These are phyloP conservation scores for Passalora sequoiae DNA, from an alignment of 2,329 filamentous ascomycete genomes.

Conservation along the genomic window DNA sequence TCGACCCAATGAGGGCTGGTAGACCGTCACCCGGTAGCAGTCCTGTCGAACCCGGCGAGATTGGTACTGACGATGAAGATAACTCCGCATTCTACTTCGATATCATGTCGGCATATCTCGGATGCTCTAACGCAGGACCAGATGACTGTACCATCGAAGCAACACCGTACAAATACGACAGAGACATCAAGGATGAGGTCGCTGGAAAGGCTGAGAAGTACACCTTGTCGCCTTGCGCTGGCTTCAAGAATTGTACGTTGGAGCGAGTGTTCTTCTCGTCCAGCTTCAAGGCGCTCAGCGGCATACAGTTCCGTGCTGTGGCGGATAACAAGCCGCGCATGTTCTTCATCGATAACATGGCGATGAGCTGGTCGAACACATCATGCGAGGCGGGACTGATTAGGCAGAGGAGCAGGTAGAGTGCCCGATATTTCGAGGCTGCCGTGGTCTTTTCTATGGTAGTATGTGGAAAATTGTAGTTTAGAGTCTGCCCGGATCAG, in stretches of 20 bases:
- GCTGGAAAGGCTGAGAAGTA: conserved; percentile 36
- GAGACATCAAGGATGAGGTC: conserved; percentile 33
- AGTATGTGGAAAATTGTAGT: no score
- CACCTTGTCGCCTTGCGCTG: conserved; percentile 40
- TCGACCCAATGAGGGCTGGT: conserved; percentile 24
- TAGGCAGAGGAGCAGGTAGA: conserved; percentile 39
- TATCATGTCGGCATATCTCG: conserved; percentile 43
- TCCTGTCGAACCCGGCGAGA: conserved; percentile 39
- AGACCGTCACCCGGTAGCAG: neutral
- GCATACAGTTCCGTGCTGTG: conserved; percentile 47
- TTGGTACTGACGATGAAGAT: conserved; percentile 40
- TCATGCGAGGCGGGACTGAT: conserved; percentile 56
- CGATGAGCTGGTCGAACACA: conserved; percentile 48
- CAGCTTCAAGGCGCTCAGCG: conserved; percentile 40
- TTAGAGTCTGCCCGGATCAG: no score
- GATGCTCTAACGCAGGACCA: conserved; percentile 42
- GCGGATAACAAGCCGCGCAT: conserved; percentile 33
- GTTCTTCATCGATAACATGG: conserved; percentile 48
- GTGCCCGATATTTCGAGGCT: no score
- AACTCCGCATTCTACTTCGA: conserved; percentile 49
- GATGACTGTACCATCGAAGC: conserved; percentile 42
- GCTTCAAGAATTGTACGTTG: conserved; percentile 39
- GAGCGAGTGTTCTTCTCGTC: conserved; percentile 40
- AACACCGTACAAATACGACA: conserved; percentile 42
- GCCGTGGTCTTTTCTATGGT: no score